Base-by-base conservation (phyloP, 495 filamentous ascomycete genomes). In the Penicillium paradoxum region DNA sequence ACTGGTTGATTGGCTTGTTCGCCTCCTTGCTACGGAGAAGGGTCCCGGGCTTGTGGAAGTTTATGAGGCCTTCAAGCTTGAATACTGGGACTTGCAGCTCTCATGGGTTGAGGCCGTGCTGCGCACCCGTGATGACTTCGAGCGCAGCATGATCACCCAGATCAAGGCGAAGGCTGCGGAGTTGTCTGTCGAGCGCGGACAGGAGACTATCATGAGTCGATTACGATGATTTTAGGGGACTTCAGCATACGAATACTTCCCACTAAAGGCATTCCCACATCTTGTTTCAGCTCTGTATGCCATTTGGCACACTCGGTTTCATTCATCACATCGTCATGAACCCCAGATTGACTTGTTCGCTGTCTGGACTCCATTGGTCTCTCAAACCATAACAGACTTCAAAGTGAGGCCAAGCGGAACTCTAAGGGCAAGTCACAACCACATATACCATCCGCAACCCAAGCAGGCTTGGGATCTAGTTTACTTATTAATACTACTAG, bases 81-180 rank as follows among this genome's bases (percentile, higher is more conserved):
- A 83, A 51, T 96, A 96, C 65, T 97, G 91, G 92, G 93, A 99
- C 70, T 74, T 96, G 62, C 90, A 92, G 70, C 82, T 96, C 45
- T 85, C 83, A 24, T 99, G 93, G 93, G 91, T 97, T n/a, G 93
- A 99, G 74, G 83, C 87, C 17, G 93, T 95, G 54, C 65, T 99
- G 50, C 78, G 90, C 68, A 74, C 83, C 3, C 73, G 93, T 51
- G 93, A 99, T 70, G 93, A 99, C 69, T 96, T 95, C 71, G 92
- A 96, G 63, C 78, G 91, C 56, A 82, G 81, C 53, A 89, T 96
- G 88, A 68, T 97, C 53, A 91, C 88, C 63, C 78, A 80, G 17
- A 84, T 97, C 27, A 97, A 96, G 76, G 83, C 86, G 5, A 83
- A 84, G 66, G 91, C 90, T 2, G 90, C 88, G 17, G 90, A 90